Evolutionary conservation across 768 basidiomycete species (phyloP), one percentile per base, ranked within the genome.

Genomic region (Agaricus blazei): DNA sequence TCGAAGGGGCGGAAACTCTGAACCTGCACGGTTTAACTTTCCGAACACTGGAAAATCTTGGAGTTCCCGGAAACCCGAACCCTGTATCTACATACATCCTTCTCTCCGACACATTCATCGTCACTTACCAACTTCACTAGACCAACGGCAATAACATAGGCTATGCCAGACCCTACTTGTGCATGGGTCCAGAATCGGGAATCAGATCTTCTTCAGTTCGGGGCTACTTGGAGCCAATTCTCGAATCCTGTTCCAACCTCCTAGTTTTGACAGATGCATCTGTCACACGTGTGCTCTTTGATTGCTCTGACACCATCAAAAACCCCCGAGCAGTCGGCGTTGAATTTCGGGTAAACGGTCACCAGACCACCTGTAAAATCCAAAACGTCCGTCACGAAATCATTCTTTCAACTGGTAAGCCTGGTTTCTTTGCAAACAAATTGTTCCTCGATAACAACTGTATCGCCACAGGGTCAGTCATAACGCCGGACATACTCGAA

Each of bases 371-470:
- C 11, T 9, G 26, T 9, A 27, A 44, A 48, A 28, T 58, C 2
- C 40, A 31, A 24, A 52, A 45, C 15, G 29, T 52, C n/a, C 43
- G 44, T n/a, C 51, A 24, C 7, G 81, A 84, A 53, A 77, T 82
- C 43, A 79, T 83, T 55, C 50, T 83, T 4, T 75, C 80, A 24
- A 80, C 79, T 2, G 82, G 82, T 34, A 73, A 77, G 5, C 15
- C 45, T 9, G 7, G 15, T 11, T 29, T 36, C 9, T 19, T 19
- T 19, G 19, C 19, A 19, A 19, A 19, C 19, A 19, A 19, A 19
- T 19, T 19, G 19, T 19, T 19, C 19, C 19, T 19, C 8, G 19
- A 3, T 9, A 9, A 7, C 47, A n/a, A 48, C 37, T 31, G 26
- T 15, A 27, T 9, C 2, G 34, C 28, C 27, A 19, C 11, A 55